A percentile compares a stretch with the other conserved stretches of the same genome.
Evolutionary conservation across 1,139 yeast species (phyloP).

Genomic region (Nakaseomyces sp.): DNA sequence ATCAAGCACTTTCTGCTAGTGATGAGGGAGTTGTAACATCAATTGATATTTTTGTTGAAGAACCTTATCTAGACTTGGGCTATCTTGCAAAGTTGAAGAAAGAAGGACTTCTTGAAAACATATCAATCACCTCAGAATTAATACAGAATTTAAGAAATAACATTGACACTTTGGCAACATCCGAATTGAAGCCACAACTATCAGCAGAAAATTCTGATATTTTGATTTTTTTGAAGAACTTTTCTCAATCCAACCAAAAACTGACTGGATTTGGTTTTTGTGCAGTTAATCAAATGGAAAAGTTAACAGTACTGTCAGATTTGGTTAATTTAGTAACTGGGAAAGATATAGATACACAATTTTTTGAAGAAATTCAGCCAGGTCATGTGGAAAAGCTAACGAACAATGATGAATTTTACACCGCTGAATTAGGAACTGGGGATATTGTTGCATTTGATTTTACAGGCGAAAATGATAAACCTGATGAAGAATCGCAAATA

Average conservation of each 20-base stretch:
- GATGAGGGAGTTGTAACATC: conserved; percentile 17
- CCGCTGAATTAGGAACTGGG: conserved; percentile 65
- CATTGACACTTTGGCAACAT: conserved; percentile 10
- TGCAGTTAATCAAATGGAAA: conserved; percentile 44
- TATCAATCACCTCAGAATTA: conserved; percentile 14
- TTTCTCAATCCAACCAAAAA: conserved; percentile 49
- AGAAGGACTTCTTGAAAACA: conserved; percentile 9
- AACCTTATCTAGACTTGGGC: conserved; percentile 27
- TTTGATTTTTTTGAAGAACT: conserved; percentile 58
- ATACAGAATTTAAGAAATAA: conserved; percentile 19
- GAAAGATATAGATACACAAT: conserved; percentile 34
- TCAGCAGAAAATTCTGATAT: conserved; percentile 33
- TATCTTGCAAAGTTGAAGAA: conserved; percentile 16
- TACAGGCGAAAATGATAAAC: conserved; percentile 10
- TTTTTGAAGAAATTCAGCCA: conserved; percentile 67
- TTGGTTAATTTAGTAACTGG: conserved; percentile 40
- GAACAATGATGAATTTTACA: conserved; percentile 35
- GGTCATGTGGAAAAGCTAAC: conserved; percentile 47
- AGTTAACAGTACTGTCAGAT: conserved; percentile 40
- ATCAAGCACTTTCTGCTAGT: conserved; percentile 37
- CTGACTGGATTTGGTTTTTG: conserved; percentile 57
- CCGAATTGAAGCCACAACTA: conserved; percentile 11
- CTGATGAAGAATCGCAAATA: conserved; percentile 14
- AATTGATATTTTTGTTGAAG: conserved; percentile 27
- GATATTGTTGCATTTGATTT: conserved; percentile 64